Evolutionary conservation across 495 filamentous ascomycete species (phyloP).

Genomic region (Annulohypoxylon stygium): DNA sequence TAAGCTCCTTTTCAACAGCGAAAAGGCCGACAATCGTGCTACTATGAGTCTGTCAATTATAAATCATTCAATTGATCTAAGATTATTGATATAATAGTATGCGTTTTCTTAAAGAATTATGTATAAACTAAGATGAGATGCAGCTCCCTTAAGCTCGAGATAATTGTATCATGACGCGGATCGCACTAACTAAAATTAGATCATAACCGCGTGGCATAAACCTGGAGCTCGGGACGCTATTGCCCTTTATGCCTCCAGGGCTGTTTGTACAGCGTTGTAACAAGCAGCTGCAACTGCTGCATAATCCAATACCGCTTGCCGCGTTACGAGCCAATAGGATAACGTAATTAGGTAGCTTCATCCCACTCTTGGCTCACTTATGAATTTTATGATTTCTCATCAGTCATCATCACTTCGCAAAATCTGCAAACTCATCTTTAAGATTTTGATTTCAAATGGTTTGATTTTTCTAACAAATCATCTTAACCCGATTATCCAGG

Average conservation of each 20-base stretch:
- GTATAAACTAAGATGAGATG: not conserved
- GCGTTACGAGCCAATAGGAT: not conserved
- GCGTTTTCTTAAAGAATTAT: not conserved
- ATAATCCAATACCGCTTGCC: slow-evolving; percentile 18
- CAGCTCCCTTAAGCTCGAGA: not conserved
- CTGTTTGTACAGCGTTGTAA: not conserved
- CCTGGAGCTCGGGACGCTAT: slow-evolving; percentile 18
- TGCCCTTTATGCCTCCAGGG: not conserved
- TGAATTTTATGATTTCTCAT: slow-evolving; percentile 10
- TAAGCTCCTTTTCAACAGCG: not conserved
- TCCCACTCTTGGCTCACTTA: not conserved
- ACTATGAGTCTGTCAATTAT: not conserved
- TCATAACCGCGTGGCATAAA: slow-evolving; percentile 34
- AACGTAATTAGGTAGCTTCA: slow-evolving; percentile 19
- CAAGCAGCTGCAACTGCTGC: not conserved
- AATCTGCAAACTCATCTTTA: slow-evolving; percentile 5
- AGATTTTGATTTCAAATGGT: not conserved
- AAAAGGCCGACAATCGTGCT: not conserved
- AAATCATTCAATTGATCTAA: not conserved
- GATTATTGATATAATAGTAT: not conserved
- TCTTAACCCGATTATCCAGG: not conserved
- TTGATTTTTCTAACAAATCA: not conserved
- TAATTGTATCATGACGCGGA: not conserved
- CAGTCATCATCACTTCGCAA: not conserved
- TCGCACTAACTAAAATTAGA: slow-evolving; percentile 36